Base-by-base conservation (phyloP, 148 eudicot species). In the Euryodendron excelsum region DNA sequence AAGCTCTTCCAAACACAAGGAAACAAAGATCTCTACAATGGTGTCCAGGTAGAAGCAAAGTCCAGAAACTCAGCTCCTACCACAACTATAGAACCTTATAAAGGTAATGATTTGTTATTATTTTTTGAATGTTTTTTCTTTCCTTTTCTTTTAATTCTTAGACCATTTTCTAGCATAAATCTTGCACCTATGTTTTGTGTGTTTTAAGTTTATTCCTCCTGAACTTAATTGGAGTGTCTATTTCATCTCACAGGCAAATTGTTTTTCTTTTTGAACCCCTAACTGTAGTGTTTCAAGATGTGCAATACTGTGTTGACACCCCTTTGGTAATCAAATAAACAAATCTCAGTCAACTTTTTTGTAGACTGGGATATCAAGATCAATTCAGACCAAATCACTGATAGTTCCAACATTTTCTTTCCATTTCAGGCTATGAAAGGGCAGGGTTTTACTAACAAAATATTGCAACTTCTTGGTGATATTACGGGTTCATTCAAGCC, bases 211-310 rank as follows among this genome's bases (percentile, higher is more conserved):
- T 39, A 39, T 39, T 7, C 44, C 44, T 39, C 5, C 7, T 39
- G 4, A 4, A 39, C 44, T 39, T 17, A 59, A 56, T 33, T 21
- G 36, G 33, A 69, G 44, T 39, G 44, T 3, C 5, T 52, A 27
- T 73, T 3, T 64, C 55, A 79, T 69, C 64, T 84, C 80, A 71
- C 94, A 92, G 97, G 87, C 20, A 68, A 76, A 77, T 90, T 89
- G 84, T 88, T 74, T 80, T 92, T 74, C 94, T 94, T 74, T 92
- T 92, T 74, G 85, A 80, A 81, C 97, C 97, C 48, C 84, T 89
- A 18, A 80, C 86, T 27, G 65, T 92, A 33, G 79, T 85, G 62
- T 92, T 92, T 80, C 86, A 79, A 72, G 86, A 89, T 73, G 80
- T 92, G 82, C 91, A 88, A 60, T 92, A 92, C 86, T 87, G 82